phyloP scores from a whole-genome alignment of 768 basidiomycete genomes.

The Paxillus involutus region DNA sequence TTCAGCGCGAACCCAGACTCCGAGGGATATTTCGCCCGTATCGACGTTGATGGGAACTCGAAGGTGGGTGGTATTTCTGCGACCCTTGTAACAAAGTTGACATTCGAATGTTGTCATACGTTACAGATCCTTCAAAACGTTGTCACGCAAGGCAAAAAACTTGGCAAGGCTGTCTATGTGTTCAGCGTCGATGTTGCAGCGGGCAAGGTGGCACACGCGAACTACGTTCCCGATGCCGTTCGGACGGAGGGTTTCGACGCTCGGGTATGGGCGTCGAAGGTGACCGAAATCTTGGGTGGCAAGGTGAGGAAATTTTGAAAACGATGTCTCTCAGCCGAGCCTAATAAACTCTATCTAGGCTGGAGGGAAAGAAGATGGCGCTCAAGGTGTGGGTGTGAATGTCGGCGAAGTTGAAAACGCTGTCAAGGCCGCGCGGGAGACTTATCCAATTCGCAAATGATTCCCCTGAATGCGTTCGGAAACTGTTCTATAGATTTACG shows the following conservation, averaged over 20 bases:
- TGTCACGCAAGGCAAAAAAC: constrained; percentile 75
- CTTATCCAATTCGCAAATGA: constrained; percentile 27
- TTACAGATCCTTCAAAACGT: constrained; percentile 71
- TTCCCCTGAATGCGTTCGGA: not conserved
- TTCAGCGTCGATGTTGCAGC: constrained; percentile 73
- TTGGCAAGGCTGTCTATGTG: constrained; percentile 83
- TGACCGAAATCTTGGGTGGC: constrained; percentile 81
- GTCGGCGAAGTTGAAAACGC: constrained; percentile 66
- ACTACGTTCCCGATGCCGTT: constrained; percentile 66
- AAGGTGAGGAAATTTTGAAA: constrained; percentile 57
- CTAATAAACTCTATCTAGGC: constrained; percentile 49
- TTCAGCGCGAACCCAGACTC: constrained; percentile 78
- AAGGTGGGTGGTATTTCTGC: constrained; percentile 53
- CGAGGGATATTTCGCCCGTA: constrained; percentile 62
- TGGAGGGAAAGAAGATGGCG: constrained; percentile 92
- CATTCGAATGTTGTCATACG: not conserved
- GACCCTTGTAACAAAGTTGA: not conserved
- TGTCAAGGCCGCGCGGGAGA: constrained; percentile 51
- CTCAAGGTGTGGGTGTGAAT: constrained; percentile 84
- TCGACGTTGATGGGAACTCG: constrained; percentile 81
- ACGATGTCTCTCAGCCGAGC: not conserved
- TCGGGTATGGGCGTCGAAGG: constrained; percentile 81
- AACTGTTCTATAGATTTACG: too few relatives aligned
- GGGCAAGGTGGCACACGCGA: constrained; percentile 84
- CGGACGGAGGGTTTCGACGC: constrained; percentile 76